These are phyloP conservation scores for Solanum chiquidenum DNA, from an alignment of 257 asterid species.

Conservation along the genomic window DNA sequence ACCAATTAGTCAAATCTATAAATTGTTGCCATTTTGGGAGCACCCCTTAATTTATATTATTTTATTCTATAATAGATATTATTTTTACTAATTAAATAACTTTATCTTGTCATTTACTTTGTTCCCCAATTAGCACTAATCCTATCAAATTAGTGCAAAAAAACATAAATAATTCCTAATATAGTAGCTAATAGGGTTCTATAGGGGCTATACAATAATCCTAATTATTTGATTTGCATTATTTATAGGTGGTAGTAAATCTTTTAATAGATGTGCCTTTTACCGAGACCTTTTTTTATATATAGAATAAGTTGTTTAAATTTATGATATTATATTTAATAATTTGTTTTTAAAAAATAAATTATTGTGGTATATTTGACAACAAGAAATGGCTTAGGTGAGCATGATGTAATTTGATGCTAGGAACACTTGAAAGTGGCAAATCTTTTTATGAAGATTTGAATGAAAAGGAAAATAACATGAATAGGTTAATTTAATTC, in stretches of 20 bases:
- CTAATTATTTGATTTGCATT: not conserved
- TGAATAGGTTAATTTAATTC: not conserved
- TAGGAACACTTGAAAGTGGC: conserved; percentile 2
- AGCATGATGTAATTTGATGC: not conserved
- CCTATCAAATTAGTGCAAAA: conserved; percentile 8
- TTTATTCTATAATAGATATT: not conserved
- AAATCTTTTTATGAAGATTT: conserved; percentile 1
- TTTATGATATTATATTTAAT: not conserved
- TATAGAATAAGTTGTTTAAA: not conserved
- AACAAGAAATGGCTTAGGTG: not conserved
- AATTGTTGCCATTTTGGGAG: conserved; percentile 3
- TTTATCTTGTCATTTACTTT: conserved; percentile 2
- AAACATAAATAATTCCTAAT: not conserved
- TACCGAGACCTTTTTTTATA: not conserved
- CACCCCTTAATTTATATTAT: not conserved
- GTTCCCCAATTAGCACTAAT: conserved; percentile 14
- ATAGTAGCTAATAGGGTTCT: not conserved
- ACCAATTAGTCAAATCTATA: not conserved
- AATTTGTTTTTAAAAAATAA: not conserved
- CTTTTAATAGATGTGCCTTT: not conserved
- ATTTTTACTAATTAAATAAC: not conserved
- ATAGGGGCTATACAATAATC: not conserved
- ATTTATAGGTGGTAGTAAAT: not conserved
- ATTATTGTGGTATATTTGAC: not conserved
- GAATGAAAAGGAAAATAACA: not conserved